Conservation (phyloP, 345 rosid species). For the Brassica rapa region DNA sequence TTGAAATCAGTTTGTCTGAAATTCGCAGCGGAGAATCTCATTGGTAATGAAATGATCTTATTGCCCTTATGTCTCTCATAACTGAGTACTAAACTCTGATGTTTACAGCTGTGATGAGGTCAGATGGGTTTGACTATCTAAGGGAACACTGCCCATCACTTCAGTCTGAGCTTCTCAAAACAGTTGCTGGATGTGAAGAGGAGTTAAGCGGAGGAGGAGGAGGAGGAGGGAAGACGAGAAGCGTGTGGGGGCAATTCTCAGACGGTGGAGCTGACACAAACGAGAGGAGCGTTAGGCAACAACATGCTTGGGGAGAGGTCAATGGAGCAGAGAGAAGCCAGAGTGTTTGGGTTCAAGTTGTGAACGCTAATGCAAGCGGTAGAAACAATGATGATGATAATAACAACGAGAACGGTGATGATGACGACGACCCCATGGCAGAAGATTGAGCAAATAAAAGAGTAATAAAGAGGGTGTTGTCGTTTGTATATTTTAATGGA, state of each 20-base stretch:
- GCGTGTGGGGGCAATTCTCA: conserved; percentile 69
- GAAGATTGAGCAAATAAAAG: conserved; percentile 35
- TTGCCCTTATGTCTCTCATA: background rate
- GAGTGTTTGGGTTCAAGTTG: conserved; percentile 66
- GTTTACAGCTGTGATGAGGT: conserved; percentile 62
- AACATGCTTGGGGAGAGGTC: conserved; percentile 53
- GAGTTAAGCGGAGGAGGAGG: conserved; percentile 59
- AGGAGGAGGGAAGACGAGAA: conserved; percentile 57
- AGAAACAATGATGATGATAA: conserved; percentile 29
- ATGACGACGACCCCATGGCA: conserved; percentile 33
- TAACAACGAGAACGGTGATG: conserved; percentile 31
- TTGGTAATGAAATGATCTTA: conserved; percentile 57
- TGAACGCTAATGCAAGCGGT: conserved; percentile 42
- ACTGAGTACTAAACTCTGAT: background rate
- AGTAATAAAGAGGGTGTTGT: background rate
- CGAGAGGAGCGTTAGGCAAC: conserved; percentile 58
- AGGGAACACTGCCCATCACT: conserved; percentile 64
- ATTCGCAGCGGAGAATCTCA: conserved; percentile 90
- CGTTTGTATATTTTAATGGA: no score
- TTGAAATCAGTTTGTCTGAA: conserved; percentile 80
- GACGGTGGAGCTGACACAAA: conserved; percentile 65
- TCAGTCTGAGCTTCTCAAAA: conserved; percentile 74
- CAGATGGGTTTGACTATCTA: conserved; percentile 72
- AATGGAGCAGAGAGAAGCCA: conserved; percentile 61
- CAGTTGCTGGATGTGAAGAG: conserved; percentile 73